Base-by-base conservation (phyloP, 2,329 filamentous ascomycete genomes). In the Ophiocordyceps unilateralis region DNA sequence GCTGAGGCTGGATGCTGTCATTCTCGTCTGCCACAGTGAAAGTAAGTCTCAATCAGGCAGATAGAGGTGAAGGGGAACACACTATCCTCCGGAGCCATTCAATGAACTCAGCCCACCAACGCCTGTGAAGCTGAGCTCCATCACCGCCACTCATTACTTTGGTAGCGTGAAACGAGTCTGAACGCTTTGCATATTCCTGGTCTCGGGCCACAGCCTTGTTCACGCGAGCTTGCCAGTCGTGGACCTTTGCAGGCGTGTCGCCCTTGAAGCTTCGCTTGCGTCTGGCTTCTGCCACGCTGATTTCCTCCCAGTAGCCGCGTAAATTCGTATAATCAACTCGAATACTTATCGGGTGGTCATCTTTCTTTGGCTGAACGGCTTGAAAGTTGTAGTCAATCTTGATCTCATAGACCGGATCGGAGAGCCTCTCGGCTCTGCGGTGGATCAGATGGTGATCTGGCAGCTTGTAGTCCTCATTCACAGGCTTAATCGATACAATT, bases 281-380 rank as follows among this genome's bases (percentile, higher is more conserved):
- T 22, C 17, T 19, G 7, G 32, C 8, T 22, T 38, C 20, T 4
- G 32, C n/a, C 3, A 17, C 17, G 22, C 15, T 39, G 7, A 42
- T 38, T 17, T 38, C 32, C 11, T 42, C 41, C 32, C 41, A 38
- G 20, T 42, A 42, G n/a, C 41, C 34, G 32, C 14, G 32, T 7
- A 42, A 23, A 12, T 42, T 42, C 10, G 32, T 42, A 14, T 42
- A 38, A 19, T 42, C 41, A 12, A 42, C 22, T 12, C 41, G 41
- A 22, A 42, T 24, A 23, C 38, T 34, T n/a, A 42, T 36, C 9
- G 32, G 32, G 7, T 42, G 20, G 4, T 15, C 15, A 10, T 28
- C 10, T 17, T 22, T 14, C 20, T 28, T 38, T 8, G 9, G 21
- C 21, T n/a, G 20, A 22, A 42, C 38, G 5, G 21, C 24, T 7